Evolutionary conservation across 1,284 basidiomycete genomes (phyloP).

Genomic region (Sporisorium graminicola): DNA sequence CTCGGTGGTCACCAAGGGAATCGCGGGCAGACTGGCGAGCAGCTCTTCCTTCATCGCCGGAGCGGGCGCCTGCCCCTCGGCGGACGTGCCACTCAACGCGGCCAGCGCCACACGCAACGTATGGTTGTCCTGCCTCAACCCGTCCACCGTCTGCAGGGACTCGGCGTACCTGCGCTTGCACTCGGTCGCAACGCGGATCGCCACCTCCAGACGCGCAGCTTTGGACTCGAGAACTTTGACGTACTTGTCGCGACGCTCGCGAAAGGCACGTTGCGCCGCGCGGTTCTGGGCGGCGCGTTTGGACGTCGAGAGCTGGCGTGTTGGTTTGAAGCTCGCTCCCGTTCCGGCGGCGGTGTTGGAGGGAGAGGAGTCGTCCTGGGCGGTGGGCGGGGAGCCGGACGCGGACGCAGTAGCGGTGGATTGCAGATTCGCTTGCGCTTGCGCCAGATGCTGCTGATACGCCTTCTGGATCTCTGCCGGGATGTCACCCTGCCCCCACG

Average conservation of each 20-base stretch:
- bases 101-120: constrained; percentile 57
- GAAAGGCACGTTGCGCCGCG: constrained; percentile 64
- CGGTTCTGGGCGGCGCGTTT: constrained; percentile 66
- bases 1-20: constrained; percentile 34
- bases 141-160: constrained; percentile 58
- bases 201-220: constrained; percentile 49
- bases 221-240: constrained; percentile 62
- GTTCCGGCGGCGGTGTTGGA: not conserved
- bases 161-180: constrained; percentile 54
- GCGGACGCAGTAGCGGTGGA: not conserved
- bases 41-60: constrained; percentile 45
- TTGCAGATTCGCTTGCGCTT: constrained; percentile 17
- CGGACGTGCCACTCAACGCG: constrained; percentile 54
- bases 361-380: not conserved
- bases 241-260: constrained; percentile 62
- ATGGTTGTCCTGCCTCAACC: constrained; percentile 59
- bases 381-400: constrained; percentile 1
- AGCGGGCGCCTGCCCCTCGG: constrained; percentile 31
- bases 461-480: constrained; percentile 39
- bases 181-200: constrained; percentile 55
- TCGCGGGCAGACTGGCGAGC: constrained; percentile 19
- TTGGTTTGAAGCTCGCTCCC: constrained; percentile 24
- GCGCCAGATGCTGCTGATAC: constrained; percentile 46
- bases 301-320: constrained; percentile 53
- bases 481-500: constrained; percentile 33